phyloP scores from a whole-genome alignment of 768 basidiomycete species.

The Boletus reticuloceps region DNA sequence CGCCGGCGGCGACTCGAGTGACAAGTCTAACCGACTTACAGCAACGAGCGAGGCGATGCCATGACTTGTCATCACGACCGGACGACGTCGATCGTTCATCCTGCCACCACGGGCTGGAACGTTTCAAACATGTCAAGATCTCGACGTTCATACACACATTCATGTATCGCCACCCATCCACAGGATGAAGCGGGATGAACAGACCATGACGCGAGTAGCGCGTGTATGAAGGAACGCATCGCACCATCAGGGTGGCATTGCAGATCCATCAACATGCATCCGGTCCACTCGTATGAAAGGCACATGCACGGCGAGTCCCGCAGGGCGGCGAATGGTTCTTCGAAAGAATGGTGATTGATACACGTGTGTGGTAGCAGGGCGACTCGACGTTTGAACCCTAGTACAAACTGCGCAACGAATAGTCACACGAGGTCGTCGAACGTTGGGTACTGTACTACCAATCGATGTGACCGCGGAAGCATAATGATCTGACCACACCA shows the following conservation, averaged over 20 bases:
- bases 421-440: not conserved
- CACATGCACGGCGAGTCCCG: not conserved
- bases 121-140: not conserved
- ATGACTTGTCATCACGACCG: not conserved
- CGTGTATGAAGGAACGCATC: not conserved
- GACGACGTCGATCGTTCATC: not conserved
- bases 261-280: not conserved
- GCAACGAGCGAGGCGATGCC: conserved; percentile 1
- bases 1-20: not conserved
- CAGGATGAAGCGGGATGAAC: not conserved
- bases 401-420: conserved; percentile 1
- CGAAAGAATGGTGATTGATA: conserved; percentile 1
- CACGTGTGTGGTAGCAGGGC: conserved; percentile 13
- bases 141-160: not conserved
- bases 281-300: not conserved
- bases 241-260: conserved; percentile 2
- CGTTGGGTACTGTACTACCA: not conserved
- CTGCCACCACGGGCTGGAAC: not conserved
- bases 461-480: conserved; percentile 2
- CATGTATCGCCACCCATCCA: not conserved
- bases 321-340: conserved; percentile 2
- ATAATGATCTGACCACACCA: not conserved
- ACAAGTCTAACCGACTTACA: not conserved
- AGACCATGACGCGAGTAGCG: not conserved
- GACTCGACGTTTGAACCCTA: conserved; percentile 8